Conservation (phyloP, 257 asterid genomes). For the Primulina tabacum region DNA sequence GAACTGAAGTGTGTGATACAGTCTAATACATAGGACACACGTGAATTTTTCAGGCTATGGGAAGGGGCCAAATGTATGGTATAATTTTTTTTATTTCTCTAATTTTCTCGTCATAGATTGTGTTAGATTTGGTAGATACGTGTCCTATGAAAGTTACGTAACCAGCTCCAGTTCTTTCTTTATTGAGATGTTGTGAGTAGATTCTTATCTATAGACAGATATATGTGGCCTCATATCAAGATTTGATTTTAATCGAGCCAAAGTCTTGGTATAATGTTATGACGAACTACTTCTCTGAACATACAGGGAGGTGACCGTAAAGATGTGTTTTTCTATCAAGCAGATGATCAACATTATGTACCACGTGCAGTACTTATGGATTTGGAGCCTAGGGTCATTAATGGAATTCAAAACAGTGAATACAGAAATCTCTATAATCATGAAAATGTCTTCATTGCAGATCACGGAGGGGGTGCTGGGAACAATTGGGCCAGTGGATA, state of each 20-base stretch:
- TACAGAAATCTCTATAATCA: slow-evolving; percentile 95
- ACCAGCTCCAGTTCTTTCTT: background rate
- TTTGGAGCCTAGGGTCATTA: slow-evolving; percentile 96
- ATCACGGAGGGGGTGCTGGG: slow-evolving; percentile 99
- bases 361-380: slow-evolving; percentile 98
- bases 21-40: background rate
- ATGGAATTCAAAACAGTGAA: slow-evolving; percentile 94
- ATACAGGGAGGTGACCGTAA: slow-evolving; percentile 94
- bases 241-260: background rate
- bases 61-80: background rate
- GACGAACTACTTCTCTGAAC: slow-evolving; percentile 13
- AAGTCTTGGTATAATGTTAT: background rate
- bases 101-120: background rate
- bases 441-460: slow-evolving; percentile 85
- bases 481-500: slow-evolving; percentile 99
- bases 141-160: background rate
- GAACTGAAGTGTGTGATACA: background rate
- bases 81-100: background rate
- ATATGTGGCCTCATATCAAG: background rate
- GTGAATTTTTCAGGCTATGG: background rate
- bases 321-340: slow-evolving; percentile 99
- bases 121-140: background rate
- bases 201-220: slow-evolving; percentile 1
- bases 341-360: slow-evolving; percentile 96
- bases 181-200: background rate